Base-by-base conservation (phyloP, 768 basidiomycete species). In the Pleurotus tuoliensis region DNA sequence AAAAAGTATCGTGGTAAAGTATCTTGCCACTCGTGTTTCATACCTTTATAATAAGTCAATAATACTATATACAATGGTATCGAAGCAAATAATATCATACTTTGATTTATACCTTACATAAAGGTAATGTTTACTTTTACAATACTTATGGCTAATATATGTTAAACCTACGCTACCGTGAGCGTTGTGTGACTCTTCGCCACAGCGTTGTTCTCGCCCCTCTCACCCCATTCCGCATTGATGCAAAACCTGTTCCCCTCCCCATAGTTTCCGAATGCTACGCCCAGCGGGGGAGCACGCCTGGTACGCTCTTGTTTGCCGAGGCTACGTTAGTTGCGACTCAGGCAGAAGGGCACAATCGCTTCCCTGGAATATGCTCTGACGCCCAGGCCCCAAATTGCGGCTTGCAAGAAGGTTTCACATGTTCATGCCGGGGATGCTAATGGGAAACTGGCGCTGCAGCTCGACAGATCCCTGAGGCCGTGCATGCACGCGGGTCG, bases 271-370 rank as follows among this genome's bases (percentile, higher is more conserved):
- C 69, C 40, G 67, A 71, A 16, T 82, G 81, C 64, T 83, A 82
- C 60, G 55, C 66, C 1, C 82, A 83, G 60, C 75, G 82, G 0
- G 73, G 69, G 5, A 69, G 71, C 37, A 60, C 66, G 0, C 75
- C 79, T 0, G 84, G 84, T 0, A 84, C 80, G 0, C 67, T 87
- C 8, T 67, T 83, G 46, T 75, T 89, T 55, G 67, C 82, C 2
- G 85, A 88, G 66, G 84, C 74, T 0, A 82, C 83, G 1, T 69
- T 76, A 51, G 78, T 88, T 47, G 74, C 79, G 0, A 64, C 68
- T 1, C 61, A 75, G 9, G 82, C 83, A 0, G 82, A 78, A 3
- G 84, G 83, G 1, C 72, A 68, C 43, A 49, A 56, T 2, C 67
- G 81, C 55, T 75, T 79, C 0, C 88, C 87, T 1, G 88, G 88